A percentile compares a stretch with the other conserved stretches of the same genome.
These are phyloP conservation scores for Cyclostephanos invisitatus DNA, from an alignment of 108 stramenopile species.

Conservation along the genomic window DNA sequence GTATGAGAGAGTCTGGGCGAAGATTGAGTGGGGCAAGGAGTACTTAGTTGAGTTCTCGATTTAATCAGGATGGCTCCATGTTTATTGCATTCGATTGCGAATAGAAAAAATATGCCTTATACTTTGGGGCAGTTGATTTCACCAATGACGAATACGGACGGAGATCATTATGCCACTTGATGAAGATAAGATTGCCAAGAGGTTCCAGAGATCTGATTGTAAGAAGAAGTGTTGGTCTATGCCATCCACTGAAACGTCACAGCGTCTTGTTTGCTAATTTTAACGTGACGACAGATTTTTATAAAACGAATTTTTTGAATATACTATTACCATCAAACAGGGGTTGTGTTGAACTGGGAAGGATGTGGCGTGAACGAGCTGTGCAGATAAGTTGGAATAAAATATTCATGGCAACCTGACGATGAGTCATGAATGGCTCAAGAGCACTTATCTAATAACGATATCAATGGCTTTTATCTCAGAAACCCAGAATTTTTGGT, in stretches of 20 bases:
- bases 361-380: too few species aligned
- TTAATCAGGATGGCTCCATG: conserved; percentile 16
- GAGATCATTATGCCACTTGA: background rate
- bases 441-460: too few species aligned
- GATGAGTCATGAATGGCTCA: background rate
- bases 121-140: background rate
- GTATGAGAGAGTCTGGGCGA: conserved; percentile 90
- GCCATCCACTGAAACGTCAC: too few species aligned
- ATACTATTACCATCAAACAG: too few species aligned
- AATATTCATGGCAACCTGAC: too few species aligned
- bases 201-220: too few species aligned
- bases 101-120: background rate
- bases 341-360: too few species aligned
- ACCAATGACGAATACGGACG: too few species aligned
- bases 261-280: too few species aligned
- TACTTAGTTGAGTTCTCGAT: conserved; percentile 70
- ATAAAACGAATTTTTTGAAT: too few species aligned
- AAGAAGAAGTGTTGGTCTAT: background rate
- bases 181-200: background rate
- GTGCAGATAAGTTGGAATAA: too few species aligned
- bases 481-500: background rate
- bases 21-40: conserved; percentile 91
- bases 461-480: background rate
- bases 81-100: background rate
- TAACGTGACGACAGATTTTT: too few species aligned